These are phyloP conservation scores for Haberlea rhodopensis DNA, from an alignment of 257 asterid genomes.

Conservation along the genomic window DNA sequence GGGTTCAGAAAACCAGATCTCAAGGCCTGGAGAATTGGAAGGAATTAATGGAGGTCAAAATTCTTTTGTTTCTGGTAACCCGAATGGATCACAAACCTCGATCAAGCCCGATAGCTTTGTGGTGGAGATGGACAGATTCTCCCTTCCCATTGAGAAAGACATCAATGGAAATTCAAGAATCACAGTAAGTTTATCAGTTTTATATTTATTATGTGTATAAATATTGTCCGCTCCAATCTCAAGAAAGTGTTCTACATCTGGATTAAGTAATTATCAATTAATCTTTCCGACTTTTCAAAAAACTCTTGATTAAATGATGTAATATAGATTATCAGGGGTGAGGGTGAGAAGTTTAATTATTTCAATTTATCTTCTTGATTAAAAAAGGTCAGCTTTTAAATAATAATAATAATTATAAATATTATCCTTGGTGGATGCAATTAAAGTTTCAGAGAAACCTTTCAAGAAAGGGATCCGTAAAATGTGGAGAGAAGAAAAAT, in stretches of 20 bases:
- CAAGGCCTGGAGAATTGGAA: conserved; percentile 33
- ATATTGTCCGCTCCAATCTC: neutral
- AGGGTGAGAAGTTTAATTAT: neutral
- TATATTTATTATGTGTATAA: neutral
- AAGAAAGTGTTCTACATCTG: neutral
- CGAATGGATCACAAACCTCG: conserved; percentile 30
- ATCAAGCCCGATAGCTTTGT: conserved; percentile 51
- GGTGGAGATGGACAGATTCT: conserved; percentile 66
- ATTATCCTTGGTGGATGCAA: conserved; percentile 11
- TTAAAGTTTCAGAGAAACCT: conserved; percentile 71
- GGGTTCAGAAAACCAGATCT: conserved; percentile 34
- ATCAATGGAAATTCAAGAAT: conserved; percentile 53
- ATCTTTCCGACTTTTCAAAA: neutral
- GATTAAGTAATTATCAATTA: neutral
- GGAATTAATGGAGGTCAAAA: conserved; percentile 35
- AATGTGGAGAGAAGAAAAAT: conserved; percentile 47
- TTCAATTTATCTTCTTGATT: neutral
- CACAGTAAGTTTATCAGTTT: conserved; percentile 36
- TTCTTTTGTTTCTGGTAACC: conserved; percentile 36
- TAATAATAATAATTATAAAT: neutral
- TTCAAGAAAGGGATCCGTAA: conserved; percentile 65
- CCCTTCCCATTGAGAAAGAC: conserved; percentile 53
- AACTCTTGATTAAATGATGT: neutral
- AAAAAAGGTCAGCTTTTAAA: too few relatives aligned
- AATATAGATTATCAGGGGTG: neutral